Evolutionary conservation across 495 filamentous ascomycete genomes (phyloP).

Genomic region (Penicillium ochrochloron): DNA sequence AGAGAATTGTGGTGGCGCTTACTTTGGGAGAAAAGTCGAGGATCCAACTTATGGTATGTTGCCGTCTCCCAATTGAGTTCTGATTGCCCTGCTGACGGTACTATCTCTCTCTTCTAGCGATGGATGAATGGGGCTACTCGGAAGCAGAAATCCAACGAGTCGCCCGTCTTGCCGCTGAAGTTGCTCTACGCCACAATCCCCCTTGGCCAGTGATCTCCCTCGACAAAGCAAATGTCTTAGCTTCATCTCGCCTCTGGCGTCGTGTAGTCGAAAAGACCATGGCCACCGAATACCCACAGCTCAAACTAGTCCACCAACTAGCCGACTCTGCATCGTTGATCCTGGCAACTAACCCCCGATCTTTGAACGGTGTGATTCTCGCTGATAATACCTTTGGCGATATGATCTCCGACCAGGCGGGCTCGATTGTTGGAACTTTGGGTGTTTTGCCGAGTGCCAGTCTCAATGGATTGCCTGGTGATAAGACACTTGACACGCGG

Average conservation of each 20-base stretch:
- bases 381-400: conserved; percentile 59
- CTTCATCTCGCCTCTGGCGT: conserved; percentile 55
- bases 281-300: conserved; percentile 51
- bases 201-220: conserved; percentile 50
- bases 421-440: conserved; percentile 52
- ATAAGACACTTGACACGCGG: conserved; percentile 34
- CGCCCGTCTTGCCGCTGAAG: conserved; percentile 50
- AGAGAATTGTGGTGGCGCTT: conserved; percentile 58
- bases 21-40: conserved; percentile 57
- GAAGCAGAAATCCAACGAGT: conserved; percentile 52
- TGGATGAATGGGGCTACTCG: conserved; percentile 55
- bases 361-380: conserved; percentile 54
- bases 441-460: conserved; percentile 56
- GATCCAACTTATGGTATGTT: conserved; percentile 45
- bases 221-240: conserved; percentile 59
- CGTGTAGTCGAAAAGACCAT: conserved; percentile 50
- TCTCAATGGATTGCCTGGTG: conserved; percentile 50
- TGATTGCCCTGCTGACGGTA: background rate
- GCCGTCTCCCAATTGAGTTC: background rate
- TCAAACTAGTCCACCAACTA: conserved; percentile 52
- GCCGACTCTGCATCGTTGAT: conserved; percentile 56
- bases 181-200: conserved; percentile 50
- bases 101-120: conserved; percentile 35
- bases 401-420: conserved; percentile 56
- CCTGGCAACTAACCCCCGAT: conserved; percentile 52